Percentiles rank a stretch among this genome's conserved stretches.
These are phyloP conservation scores for Erodium moschatum DNA, from an alignment of 441 rosid species.

Conservation along the genomic window DNA sequence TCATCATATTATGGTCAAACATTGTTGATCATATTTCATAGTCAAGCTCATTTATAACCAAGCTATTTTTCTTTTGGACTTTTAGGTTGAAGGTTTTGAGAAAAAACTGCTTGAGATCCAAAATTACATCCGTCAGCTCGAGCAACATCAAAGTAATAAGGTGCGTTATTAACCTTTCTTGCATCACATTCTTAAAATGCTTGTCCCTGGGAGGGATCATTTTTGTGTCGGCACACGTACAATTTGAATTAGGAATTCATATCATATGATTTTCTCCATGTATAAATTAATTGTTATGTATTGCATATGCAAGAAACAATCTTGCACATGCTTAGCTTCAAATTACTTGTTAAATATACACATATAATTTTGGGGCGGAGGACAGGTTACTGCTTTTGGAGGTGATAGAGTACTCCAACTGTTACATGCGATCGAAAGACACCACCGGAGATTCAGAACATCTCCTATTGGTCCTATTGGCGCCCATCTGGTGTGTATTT, in stretches of 20 bases:
- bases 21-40: neutral
- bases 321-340: constrained; percentile 7
- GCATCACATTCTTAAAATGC: constrained; percentile 11
- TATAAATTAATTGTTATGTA: constrained; percentile 7
- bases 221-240: constrained; percentile 6
- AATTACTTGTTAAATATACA: neutral
- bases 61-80: constrained; percentile 21
- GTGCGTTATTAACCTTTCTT: constrained; percentile 32
- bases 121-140: constrained; percentile 44
- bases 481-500: constrained; percentile 67
- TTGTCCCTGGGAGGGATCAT: neutral
- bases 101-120: constrained; percentile 32
- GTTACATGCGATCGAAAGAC: constrained; percentile 63
- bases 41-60: neutral
- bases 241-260: neutral
- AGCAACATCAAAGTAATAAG: constrained; percentile 62
- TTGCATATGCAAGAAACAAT: constrained; percentile 9
- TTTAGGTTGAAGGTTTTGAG: constrained; percentile 49
- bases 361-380: constrained; percentile 1
- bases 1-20: neutral
- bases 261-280: neutral
- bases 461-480: constrained; percentile 99
- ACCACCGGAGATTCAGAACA: constrained; percentile 43
- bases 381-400: constrained; percentile 94
- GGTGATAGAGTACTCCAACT: constrained; percentile 82